These are phyloP conservation scores for Penicillium salamii DNA, from an alignment of 495 filamentous ascomycete genomes.

Conservation along the genomic window DNA sequence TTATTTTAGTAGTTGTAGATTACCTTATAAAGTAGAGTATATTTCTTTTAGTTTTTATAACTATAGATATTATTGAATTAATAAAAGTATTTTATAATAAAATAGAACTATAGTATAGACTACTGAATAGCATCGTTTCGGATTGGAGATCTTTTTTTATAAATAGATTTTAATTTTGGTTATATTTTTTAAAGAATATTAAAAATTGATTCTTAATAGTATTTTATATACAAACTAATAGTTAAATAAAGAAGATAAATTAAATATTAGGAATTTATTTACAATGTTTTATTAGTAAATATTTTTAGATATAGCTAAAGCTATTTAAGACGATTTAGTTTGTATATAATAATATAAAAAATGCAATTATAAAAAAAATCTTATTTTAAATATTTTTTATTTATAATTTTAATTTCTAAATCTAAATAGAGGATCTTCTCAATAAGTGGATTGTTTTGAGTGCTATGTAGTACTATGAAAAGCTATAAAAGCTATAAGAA, in stretches of 20 bases:
- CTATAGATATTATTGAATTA: background rate
- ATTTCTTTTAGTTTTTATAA: background rate
- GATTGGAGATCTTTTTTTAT: conserved; percentile 12
- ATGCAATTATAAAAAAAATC: background rate
- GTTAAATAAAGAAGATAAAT: conserved; percentile 14
- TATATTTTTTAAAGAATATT: conserved; percentile 8
- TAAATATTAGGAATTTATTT: conserved; percentile 2
- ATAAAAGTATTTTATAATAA: conserved; percentile 10
- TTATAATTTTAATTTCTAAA: background rate
- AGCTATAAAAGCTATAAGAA: background rate
- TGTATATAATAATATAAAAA: conserved; percentile 1
- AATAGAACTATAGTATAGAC: conserved; percentile 4
- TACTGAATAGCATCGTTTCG: conserved; percentile 11
- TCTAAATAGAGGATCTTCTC: background rate
- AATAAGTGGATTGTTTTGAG: background rate
- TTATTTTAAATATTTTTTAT: background rate
- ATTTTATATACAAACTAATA: conserved; percentile 21
- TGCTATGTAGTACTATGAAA: background rate
- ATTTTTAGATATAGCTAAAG: background rate
- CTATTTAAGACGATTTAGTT: background rate
- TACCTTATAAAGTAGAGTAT: background rate
- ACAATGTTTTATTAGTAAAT: conserved; percentile 14
- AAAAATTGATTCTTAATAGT: background rate
- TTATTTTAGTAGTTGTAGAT: conserved; percentile 11
- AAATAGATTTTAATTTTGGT: conserved; percentile 8